Evolutionary conservation across 1,284 basidiomycete genomes (phyloP).

Genomic region (Wallemia hederae): DNA sequence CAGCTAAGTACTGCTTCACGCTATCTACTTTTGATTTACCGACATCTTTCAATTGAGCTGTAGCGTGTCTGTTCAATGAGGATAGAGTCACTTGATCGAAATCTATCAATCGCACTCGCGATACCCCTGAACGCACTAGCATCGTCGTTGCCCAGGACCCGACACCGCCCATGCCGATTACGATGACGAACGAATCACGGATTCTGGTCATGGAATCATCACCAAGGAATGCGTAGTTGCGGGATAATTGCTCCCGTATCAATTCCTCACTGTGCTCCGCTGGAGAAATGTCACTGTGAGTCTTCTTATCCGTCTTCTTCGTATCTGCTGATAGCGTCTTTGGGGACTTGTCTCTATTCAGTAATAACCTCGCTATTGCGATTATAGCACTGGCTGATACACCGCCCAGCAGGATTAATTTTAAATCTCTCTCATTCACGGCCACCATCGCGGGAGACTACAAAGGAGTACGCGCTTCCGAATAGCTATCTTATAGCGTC

Average conservation of each 20-base stretch:
- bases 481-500: too few relatives aligned
- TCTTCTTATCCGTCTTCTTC: too few relatives aligned
- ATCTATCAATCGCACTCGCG: conserved; percentile 39
- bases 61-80: conserved; percentile 76
- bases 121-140: conserved; percentile 49
- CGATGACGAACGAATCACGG: conserved; percentile 43
- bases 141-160: conserved; percentile 86
- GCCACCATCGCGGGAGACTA: background rate
- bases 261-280: conserved; percentile 36
- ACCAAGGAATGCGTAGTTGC: conserved; percentile 86
- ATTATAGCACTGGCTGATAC: too few relatives aligned
- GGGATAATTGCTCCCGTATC: conserved; percentile 54
- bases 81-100: conserved; percentile 84
- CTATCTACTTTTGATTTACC: conserved; percentile 73
- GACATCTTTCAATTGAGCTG: conserved; percentile 68
- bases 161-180: conserved; percentile 87
- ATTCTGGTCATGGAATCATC: conserved; percentile 63
- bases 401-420: too few relatives aligned
- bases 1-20: conserved; percentile 38
- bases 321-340: background rate
- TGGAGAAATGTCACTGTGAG: too few relatives aligned
- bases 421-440: too few relatives aligned
- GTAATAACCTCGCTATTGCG: background rate
- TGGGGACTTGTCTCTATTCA: too few relatives aligned
- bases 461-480: too few relatives aligned